A percentile compares a stretch with the other conserved stretches of the same genome.
These are phyloP conservation scores for Heritiera littoralis DNA, from an alignment of 345 rosid genomes.

Conservation along the genomic window DNA sequence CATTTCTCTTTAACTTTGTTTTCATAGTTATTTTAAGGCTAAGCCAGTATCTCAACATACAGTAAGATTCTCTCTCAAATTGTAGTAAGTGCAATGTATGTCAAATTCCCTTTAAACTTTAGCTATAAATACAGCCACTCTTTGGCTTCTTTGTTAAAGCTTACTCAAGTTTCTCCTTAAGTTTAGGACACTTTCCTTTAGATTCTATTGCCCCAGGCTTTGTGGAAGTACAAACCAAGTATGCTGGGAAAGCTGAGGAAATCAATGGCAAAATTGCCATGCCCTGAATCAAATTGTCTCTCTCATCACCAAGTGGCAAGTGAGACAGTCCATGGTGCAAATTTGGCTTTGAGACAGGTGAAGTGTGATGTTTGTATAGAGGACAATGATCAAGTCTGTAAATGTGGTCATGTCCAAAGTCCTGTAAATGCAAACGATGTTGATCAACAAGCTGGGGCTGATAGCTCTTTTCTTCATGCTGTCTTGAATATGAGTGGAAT, in stretches of 20 bases:
- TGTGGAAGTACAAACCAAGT: background rate
- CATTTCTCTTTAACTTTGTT: background rate
- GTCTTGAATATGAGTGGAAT: conserved; percentile 84
- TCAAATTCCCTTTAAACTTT: background rate
- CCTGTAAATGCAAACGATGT: background rate
- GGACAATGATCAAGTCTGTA: conserved; percentile 33
- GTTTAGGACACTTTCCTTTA: background rate
- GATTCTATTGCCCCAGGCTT: conserved; percentile 8
- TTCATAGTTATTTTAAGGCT: background rate
- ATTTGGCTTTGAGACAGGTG: conserved; percentile 17
- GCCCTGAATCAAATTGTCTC: conserved; percentile 21
- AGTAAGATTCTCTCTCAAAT: conserved; percentile 1
- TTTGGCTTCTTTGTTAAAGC: background rate
- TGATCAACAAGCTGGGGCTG: conserved; percentile 15
- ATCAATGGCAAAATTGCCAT: conserved; percentile 4
- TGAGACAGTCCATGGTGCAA: conserved; percentile 32
- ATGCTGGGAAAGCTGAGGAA: conserved; percentile 22
- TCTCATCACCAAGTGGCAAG: conserved; percentile 25
- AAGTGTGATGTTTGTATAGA: conserved; percentile 43
- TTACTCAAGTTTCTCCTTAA: conserved; percentile 8
- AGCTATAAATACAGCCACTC: background rate
- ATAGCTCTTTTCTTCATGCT: conserved; percentile 65
- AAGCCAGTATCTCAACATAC: background rate
- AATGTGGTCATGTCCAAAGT: conserved; percentile 15
- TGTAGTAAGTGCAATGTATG: background rate